Evolutionary conservation across 2,329 filamentous ascomycete species (phyloP).

Genomic region (Thelonectria blattea): DNA sequence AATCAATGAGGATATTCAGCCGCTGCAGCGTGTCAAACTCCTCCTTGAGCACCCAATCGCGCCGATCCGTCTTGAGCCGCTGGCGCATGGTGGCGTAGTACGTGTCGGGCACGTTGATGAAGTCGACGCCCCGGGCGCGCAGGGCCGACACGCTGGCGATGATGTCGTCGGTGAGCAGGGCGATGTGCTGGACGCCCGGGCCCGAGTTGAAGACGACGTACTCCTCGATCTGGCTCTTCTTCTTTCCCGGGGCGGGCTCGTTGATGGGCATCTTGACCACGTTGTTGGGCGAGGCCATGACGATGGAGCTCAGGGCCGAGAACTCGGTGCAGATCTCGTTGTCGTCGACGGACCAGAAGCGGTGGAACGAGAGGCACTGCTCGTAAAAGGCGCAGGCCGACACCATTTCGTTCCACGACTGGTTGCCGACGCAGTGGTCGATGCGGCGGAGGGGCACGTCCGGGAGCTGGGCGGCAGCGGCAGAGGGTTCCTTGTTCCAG

Average conservation of each 20-base stretch:
- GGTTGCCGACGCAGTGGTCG: constrained; percentile 97
- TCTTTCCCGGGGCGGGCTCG: constrained; percentile 88
- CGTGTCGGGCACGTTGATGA: constrained; percentile 85
- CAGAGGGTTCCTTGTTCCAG: constrained; percentile 48
- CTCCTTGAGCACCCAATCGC: constrained; percentile 72
- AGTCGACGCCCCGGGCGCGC: constrained; percentile 87
- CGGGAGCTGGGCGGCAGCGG: constrained; percentile 57
- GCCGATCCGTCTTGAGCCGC: constrained; percentile 69
- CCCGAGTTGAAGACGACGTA: constrained; percentile 90
- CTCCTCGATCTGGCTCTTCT: constrained; percentile 93
- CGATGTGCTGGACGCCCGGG: constrained; percentile 91
- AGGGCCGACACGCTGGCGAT: constrained; percentile 77
- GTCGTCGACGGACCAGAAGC: constrained; percentile 97
- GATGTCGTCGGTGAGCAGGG: constrained; percentile 82
- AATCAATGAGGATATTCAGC: constrained; percentile 91
- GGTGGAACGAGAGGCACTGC: constrained; percentile 87
- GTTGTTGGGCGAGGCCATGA: constrained; percentile 87
- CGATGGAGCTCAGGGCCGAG: constrained; percentile 84
- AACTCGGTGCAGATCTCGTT: constrained; percentile 91
- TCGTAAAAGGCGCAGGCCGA: constrained; percentile 78
- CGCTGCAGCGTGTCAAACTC: constrained; percentile 78
- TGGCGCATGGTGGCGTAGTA: constrained; percentile 83
- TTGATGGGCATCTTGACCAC: constrained; percentile 98
- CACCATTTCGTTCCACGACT: constrained; percentile 90
- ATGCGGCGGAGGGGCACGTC: constrained; percentile 73